Evolutionary conservation across 2,329 filamentous ascomycete species (phyloP), one percentile per base, ranked within the genome.

Genomic region (Colletotrichum shisoi): DNA sequence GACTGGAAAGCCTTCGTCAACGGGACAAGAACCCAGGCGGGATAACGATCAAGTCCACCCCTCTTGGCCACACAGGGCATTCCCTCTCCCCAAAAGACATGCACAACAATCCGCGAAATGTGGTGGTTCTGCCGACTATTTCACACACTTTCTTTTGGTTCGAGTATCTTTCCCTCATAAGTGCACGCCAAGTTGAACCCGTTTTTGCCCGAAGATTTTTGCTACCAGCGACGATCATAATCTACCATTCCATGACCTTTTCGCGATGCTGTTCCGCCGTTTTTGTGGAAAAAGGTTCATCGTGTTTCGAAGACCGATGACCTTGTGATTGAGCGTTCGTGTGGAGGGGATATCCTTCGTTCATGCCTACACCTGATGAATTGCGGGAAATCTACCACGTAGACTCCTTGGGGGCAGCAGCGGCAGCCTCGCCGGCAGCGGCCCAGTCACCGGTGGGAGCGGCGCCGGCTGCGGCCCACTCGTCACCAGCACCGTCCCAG

Each of bases 91-190:
- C 75, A 72, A 73, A 51, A 59, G 45, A 62, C 66, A 68, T 68
- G 65, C 62, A 66, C 66, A 39, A 58, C 63, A 70, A 59, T 68
- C 71, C 67, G 56, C 48, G 52, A 46, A 31, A 40, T 31, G 57
- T 48, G 56, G 44, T 58, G 44, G 56, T 58, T 48, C 49, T 58
- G 44, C 56, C 56, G 65, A 60, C 65, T 65, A 68, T 65, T 65
- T 63, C 58, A 67, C 58, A 61, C 21, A 61, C 21, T 59, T 48
- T 59, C 46, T 59, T 56, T 63, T 49, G 67, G 57, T 69, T 79
- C 79, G 86, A 93, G 90, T 97, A 93, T 98, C 94, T 98, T 98
- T 98, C 94, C 94, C 93, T 97, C 94, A 91, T 97, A 85, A 97
- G 93, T 90, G 89, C 90, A 58, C 84, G 81, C 85, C 85, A 87